Conservation (phyloP, 352 stramenopile species). For the Blastocystis sp. region DNA sequence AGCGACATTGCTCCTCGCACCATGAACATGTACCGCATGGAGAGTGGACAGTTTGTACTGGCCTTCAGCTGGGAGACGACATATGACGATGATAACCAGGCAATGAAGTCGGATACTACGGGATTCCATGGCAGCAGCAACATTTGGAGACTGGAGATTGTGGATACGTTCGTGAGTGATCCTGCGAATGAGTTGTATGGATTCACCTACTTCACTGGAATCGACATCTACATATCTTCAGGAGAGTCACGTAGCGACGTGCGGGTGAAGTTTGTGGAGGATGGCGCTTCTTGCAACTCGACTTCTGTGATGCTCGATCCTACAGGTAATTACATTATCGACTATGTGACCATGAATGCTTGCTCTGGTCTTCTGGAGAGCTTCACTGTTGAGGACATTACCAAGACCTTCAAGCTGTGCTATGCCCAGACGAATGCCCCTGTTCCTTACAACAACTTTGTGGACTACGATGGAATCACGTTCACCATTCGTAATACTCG, state of each 20-base stretch:
- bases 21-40: constrained; percentile 43
- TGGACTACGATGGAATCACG: neutral
- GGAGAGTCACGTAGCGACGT: neutral
- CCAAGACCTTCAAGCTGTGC: constrained; percentile 48
- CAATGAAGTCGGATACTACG: neutral
- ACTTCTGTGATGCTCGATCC: neutral
- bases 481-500: neutral
- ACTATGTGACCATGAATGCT: neutral
- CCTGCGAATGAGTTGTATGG: neutral
- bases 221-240: neutral
- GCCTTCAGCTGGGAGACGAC: constrained; percentile 4
- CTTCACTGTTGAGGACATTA: constrained; percentile 25
- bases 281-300: neutral
- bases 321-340: neutral
- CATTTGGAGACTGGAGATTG: constrained; percentile 16
- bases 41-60: neutral
- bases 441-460: neutral
- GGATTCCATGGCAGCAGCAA: neutral
- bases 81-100: neutral
- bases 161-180: neutral
- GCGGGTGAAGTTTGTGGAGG: constrained; percentile 18
- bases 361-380: constrained; percentile 32
- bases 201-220: constrained; percentile 45
- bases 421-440: neutral
- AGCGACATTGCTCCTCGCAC: neutral